Conservation (phyloP, 805 yeast genomes). For the Sugiyamaella boreocaroliniensis region DNA sequence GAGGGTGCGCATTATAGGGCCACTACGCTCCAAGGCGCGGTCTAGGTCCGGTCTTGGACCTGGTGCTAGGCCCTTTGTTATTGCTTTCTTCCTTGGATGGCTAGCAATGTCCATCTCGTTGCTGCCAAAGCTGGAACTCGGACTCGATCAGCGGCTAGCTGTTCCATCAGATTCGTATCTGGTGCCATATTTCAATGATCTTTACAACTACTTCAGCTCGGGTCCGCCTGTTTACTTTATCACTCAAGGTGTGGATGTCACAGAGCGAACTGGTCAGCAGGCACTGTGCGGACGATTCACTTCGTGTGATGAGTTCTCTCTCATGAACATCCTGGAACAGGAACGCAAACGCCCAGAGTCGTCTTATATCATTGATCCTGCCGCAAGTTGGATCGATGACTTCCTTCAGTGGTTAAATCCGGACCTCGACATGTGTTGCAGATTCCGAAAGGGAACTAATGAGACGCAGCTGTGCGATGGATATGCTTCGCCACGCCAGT, state of each 20-base stretch:
- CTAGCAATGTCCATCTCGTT: conserved; percentile 62
- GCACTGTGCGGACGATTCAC: conserved; percentile 82
- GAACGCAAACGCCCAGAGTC: conserved; percentile 61
- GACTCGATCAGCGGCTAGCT: conserved; percentile 86
- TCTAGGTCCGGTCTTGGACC: conserved; percentile 17
- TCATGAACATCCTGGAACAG: conserved; percentile 76
- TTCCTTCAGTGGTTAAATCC: conserved; percentile 85
- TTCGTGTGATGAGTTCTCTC: conserved; percentile 69
- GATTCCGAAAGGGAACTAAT: conserved; percentile 47
- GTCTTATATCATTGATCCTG: conserved; percentile 72
- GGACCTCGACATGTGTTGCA: conserved; percentile 75
- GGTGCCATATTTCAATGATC: conserved; percentile 70
- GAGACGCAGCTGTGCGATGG: conserved; percentile 59
- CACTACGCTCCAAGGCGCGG: neutral
- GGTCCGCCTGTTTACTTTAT: conserved; percentile 94
- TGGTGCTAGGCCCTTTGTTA: conserved; percentile 41
- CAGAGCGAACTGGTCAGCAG: conserved; percentile 56
- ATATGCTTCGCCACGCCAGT: conserved; percentile 57
- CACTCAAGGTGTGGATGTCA: conserved; percentile 59
- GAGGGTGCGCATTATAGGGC: neutral
- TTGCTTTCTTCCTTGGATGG: conserved; percentile 53
- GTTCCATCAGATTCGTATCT: conserved; percentile 78
- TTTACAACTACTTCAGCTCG: conserved; percentile 64
- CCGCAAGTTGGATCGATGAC: conserved; percentile 91
- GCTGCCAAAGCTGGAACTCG: conserved; percentile 64